phyloP scores from a whole-genome alignment of 1,139 yeast species.

The Candida anutae region DNA sequence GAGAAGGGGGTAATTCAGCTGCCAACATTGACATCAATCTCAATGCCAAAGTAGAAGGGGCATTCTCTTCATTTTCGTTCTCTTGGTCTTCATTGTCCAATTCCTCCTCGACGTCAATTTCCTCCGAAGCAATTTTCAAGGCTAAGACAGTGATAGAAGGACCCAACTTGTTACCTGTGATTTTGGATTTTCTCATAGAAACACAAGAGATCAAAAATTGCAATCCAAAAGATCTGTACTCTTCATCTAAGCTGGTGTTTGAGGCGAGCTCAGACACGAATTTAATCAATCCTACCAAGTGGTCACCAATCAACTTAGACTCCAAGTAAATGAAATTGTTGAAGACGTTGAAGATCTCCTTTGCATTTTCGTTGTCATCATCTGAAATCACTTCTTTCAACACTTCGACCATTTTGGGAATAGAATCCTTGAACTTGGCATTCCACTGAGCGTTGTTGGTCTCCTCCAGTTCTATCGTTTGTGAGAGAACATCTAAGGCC shows the following conservation, averaged over 20 bases:
- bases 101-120: slow-evolving; percentile 64
- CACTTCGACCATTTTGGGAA: slow-evolving; percentile 79
- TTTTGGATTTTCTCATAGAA: slow-evolving; percentile 55
- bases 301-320: slow-evolving; percentile 70
- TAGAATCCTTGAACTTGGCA: slow-evolving; percentile 52
- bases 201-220: slow-evolving; percentile 79
- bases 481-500: slow-evolving; percentile 73
- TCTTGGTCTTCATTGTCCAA: slow-evolving; percentile 77
- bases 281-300: slow-evolving; percentile 59
- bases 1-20: slow-evolving; percentile 84
- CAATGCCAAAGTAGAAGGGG: slow-evolving; percentile 72
- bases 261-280: slow-evolving; percentile 72
- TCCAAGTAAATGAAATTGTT: slow-evolving; percentile 74
- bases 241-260: slow-evolving; percentile 65
- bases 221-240: slow-evolving; percentile 74
- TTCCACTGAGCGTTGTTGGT: slow-evolving; percentile 43
- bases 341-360: slow-evolving; percentile 77
- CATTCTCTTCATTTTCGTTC: slow-evolving; percentile 85
- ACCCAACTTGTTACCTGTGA: slow-evolving; percentile 63
- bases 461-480: slow-evolving; percentile 51
- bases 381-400: slow-evolving; percentile 65
- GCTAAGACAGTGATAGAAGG: slow-evolving; percentile 72
- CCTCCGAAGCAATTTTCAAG: slow-evolving; percentile 72
- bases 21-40: slow-evolving; percentile 76
- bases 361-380: slow-evolving; percentile 67